Base-by-base conservation (phyloP, 305 asterid genomes). In the Ilex paraguariensis region DNA sequence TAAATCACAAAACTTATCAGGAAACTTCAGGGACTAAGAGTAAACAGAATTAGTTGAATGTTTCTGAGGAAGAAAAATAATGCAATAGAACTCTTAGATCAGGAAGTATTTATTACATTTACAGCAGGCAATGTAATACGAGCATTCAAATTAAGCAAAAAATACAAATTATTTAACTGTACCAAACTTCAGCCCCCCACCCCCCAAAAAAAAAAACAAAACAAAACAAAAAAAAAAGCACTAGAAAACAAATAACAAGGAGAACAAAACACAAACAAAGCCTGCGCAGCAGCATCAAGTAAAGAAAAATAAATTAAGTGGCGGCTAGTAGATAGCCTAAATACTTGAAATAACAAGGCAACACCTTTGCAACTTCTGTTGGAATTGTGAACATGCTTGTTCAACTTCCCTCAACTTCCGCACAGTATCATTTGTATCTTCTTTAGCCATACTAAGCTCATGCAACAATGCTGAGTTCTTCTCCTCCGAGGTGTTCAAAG, bases 361-460 rank as follows among this genome's bases (percentile, higher is more conserved):
- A 40, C 76, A 93, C 99, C 99, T 87, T 71, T 62, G 81, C 68
- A 87, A 57, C 77, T 83, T 87, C 73, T 65, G 75, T 62, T 84
- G 91, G 58, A 89, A 83, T 69, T 84, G 87, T 65, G 69, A 79
- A 82, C 92, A 86, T 32, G 75, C 72, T 64, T 79, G 76, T 71
- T 86, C 95, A 71, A 84, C 95, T 70, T 87, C 91, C 76, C 56
- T 78, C 87, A 92, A 77, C 80, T 86, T 93, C 39, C 75, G 56
- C 68, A 83, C 66, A 54, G 92, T 80, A 68, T 58, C 61, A 66
- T 59, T 82, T 48, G 88, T 81, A 60, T 84, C 96, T 74, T 87
- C 86, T 78, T 78, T 90, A 69, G 80, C 81, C 79, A 67, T 83
- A 59, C 78, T 70, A 67, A 93, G 90, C 67, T 93, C 95, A 59